These are phyloP conservation scores for Colletotrichum sp. DNA, from an alignment of 2,329 filamentous ascomycete species.

Conservation along the genomic window DNA sequence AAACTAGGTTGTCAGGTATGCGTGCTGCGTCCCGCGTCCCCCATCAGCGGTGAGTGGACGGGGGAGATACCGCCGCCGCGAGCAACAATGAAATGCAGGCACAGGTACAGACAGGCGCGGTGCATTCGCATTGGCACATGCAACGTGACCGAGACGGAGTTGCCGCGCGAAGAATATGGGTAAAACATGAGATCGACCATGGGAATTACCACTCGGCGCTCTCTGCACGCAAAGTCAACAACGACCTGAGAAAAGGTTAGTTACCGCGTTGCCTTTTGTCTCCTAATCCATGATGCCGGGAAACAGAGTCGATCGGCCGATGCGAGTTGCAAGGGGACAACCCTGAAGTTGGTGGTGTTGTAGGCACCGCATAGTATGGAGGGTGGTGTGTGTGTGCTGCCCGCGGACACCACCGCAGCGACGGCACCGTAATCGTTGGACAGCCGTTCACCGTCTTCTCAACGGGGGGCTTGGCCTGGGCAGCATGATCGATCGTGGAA, in stretches of 20 bases:
- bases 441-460: neutral
- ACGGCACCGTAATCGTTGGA: neutral
- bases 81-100: neutral
- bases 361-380: neutral
- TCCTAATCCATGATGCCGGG: conserved; percentile 11
- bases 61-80: neutral
- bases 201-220: neutral
- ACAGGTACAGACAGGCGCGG: neutral
- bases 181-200: neutral
- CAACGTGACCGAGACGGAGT: neutral
- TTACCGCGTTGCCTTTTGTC: neutral
- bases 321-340: conserved; percentile 3
- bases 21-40: neutral
- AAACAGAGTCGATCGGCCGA: neutral
- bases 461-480: neutral
- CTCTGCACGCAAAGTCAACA: neutral
- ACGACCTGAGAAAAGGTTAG: neutral
- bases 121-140: neutral
- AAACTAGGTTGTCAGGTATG: neutral
- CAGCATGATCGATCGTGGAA: neutral
- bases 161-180: neutral
- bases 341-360: neutral
- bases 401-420: neutral
- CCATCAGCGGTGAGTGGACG: neutral
- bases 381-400: neutral